A percentile compares a stretch with the other conserved stretches of the same genome.
Conservation (phyloP, 1,284 basidiomycete species). For the Rhodotorula sp. region DNA sequence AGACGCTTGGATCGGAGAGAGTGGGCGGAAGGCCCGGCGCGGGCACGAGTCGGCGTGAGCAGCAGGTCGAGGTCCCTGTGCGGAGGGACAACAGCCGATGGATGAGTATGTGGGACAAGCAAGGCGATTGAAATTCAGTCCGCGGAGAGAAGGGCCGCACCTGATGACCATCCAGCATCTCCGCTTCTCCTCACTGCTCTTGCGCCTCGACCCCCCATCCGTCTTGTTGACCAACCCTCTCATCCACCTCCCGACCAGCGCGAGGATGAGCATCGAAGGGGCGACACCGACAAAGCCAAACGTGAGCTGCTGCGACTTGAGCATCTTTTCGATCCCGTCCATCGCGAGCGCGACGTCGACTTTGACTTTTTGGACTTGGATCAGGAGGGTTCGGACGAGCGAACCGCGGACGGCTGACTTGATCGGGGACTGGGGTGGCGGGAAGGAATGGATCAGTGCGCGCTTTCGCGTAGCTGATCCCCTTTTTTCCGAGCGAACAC, state of each 20-base stretch:
- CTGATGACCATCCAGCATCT: conserved; percentile 51
- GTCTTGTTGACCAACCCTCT: conserved; percentile 35
- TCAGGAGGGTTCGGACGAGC: conserved; percentile 78
- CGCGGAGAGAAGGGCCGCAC: conserved; percentile 37
- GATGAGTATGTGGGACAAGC: background rate
- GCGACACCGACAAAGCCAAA: conserved; percentile 97
- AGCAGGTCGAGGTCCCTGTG: conserved; percentile 47
- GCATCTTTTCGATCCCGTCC: conserved; percentile 81
- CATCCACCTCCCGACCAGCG: conserved; percentile 57
- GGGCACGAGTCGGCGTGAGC: conserved; percentile 42
- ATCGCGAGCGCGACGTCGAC: conserved; percentile 88
- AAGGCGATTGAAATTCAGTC: no score
- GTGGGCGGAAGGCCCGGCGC: background rate
- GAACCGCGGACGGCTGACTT: conserved; percentile 77
- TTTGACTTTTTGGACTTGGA: conserved; percentile 97
- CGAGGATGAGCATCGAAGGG: conserved; percentile 72
- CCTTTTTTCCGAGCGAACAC: conserved; percentile 11
- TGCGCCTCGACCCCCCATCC: conserved; percentile 41
- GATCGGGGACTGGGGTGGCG: conserved; percentile 59
- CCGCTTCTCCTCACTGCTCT: conserved; percentile 49
- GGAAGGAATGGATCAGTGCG: background rate
- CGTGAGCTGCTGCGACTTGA: conserved; percentile 92
- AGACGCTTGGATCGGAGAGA: background rate
- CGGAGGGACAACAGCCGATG: background rate
- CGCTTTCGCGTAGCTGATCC: background rate